Evolutionary conservation across 306 rosid species (phyloP).

Genomic region (Vigna hirtella): DNA sequence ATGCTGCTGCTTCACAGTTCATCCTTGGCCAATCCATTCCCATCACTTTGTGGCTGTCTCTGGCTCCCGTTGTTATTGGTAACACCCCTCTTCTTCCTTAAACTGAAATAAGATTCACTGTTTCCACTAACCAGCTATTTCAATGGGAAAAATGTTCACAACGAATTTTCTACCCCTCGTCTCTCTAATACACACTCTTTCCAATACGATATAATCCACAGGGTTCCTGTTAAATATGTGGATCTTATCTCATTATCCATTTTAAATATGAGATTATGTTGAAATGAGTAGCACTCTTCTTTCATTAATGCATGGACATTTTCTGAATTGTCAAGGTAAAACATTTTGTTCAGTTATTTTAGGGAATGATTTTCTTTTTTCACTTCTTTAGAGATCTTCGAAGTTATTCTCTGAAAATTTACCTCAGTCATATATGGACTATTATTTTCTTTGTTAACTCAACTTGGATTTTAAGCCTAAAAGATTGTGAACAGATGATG

Average conservation of each 20-base stretch:
- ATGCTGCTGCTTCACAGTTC: slow-evolving; percentile 95
- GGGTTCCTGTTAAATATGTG: neutral
- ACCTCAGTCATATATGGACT: neutral
- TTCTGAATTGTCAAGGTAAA: neutral
- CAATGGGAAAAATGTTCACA: neutral
- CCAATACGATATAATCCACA: neutral
- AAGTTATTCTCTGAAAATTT: neutral
- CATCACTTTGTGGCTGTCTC: slow-evolving; percentile 78
- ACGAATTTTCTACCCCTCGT: neutral
- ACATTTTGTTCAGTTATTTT: neutral
- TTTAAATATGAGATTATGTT: neutral
- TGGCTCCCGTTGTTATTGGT: slow-evolving; percentile 97
- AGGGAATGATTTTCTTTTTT: neutral
- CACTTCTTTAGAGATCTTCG: neutral
- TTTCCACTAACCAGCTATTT: neutral
- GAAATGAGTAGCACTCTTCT: neutral
- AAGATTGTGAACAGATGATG: neutral
- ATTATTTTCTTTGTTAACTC: neutral
- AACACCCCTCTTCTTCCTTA: slow-evolving; percentile 33
- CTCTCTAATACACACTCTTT: neutral
- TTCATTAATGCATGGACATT: neutral
- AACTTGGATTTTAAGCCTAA: neutral
- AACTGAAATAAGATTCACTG: neutral
- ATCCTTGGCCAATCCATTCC: slow-evolving; percentile 87
- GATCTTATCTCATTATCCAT: neutral